Evolutionary conservation across 2,329 filamentous ascomycete genomes (phyloP), one percentile per base, ranked within the genome.

Genomic region (Claviceps sp.): DNA sequence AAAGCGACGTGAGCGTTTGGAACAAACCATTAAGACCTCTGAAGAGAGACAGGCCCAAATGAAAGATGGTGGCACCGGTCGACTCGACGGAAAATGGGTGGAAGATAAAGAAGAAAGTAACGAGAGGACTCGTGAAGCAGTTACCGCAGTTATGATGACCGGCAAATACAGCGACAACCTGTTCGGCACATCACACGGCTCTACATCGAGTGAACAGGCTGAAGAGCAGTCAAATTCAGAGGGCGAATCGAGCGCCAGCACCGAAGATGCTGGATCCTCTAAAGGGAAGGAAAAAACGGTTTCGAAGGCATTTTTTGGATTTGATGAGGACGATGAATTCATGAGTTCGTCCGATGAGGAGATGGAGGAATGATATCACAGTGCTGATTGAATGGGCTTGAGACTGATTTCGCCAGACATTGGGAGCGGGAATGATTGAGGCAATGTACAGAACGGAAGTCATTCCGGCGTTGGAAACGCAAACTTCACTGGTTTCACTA

Each of bases 41-140:
- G 91, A 97, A 65, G 78, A 82, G 55, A 85, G 83, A 59, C 85
- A 95, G 61, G 84, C 89, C 38, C 90, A 95, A 62, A 79, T 96
- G 49, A 84, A 80, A 66, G 82, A 83, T 54, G 89, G 87, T 9
- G 75, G 78, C 57, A 77, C 81, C 59, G 80, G 82, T 51, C 77
- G 84, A 65, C 68, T 96, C 42, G 89, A 96, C 62, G 89, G 88
- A 0, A 86, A 91, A 64, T 98, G 91, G 89, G 83, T 97, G 42
- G 93, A 98, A 65, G 85, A 89, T 58, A 95, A 94, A 67, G 90
- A 96, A 60, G 89, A 95, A 64, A 86, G 85, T 26, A 84, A 81
- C 58, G 89, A 94, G 70, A 85, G 86, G 66, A 91, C 89, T 0
- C 74, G 87, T 42, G 82, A 87, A 59, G 87, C 87, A 3, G 85